These are phyloP conservation scores for Hypsizygus ulmarius DNA, from an alignment of 1,284 basidiomycete genomes.

Conservation along the genomic window DNA sequence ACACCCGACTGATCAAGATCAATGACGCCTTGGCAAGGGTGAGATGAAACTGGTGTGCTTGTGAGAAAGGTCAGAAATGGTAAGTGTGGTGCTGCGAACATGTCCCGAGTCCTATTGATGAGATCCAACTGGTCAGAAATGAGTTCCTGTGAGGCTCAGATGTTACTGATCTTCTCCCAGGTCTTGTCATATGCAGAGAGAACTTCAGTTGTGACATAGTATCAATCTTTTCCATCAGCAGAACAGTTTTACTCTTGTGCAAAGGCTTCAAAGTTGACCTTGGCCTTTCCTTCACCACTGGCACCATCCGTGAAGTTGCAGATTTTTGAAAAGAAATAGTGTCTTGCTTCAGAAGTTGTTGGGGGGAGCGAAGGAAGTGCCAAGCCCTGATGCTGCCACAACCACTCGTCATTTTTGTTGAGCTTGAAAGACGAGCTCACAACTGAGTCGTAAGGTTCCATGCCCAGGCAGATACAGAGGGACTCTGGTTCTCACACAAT, in stretches of 20 bases:
- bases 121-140: neutral
- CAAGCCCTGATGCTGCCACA: slow-evolving; percentile 1
- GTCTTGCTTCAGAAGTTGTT: slow-evolving; percentile 1
- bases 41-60: neutral
- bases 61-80: neutral
- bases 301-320: neutral
- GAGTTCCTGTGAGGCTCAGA: slow-evolving; percentile 3
- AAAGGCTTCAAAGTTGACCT: slow-evolving; percentile 1
- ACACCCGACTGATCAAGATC: neutral
- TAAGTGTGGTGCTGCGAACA: neutral
- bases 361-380: slow-evolving; percentile 7
- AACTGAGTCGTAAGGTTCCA: neutral
- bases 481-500: neutral
- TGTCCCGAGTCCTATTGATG: neutral
- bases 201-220: slow-evolving; percentile 3
- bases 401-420: slow-evolving; percentile 4
- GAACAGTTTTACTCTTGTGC: slow-evolving; percentile 2
- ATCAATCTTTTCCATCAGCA: slow-evolving; percentile 3
- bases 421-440: neutral
- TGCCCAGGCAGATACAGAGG: neutral
- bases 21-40: neutral
- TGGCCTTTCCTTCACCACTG: neutral
- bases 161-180: neutral
- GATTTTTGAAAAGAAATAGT: neutral
- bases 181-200: slow-evolving; percentile 2